Evolutionary conservation across 305 asterid genomes (phyloP).

Genomic region (Solanum hybrid): DNA sequence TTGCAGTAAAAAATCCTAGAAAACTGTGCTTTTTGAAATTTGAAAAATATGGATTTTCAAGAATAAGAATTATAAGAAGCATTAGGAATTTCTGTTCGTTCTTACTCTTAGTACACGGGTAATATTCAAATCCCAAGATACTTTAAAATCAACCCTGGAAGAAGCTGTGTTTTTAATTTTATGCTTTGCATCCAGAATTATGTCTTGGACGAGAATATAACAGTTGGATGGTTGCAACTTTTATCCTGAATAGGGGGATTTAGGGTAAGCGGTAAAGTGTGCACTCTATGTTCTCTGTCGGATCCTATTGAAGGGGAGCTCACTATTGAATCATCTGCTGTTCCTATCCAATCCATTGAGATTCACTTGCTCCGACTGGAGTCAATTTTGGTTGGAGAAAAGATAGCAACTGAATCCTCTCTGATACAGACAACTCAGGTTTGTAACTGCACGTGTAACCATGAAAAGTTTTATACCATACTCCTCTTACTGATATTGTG

Average conservation of each 20-base stretch:
- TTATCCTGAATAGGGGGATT: conserved; percentile 51
- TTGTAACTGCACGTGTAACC: conserved; percentile 18
- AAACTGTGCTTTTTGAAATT: neutral
- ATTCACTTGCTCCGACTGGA: conserved; percentile 69
- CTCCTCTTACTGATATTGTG: conserved; percentile 7
- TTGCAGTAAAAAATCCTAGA: neutral
- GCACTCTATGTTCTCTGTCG: conserved; percentile 58
- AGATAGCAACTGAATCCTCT: conserved; percentile 64
- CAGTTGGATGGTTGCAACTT: conserved; percentile 10
- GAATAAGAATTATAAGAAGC: neutral
- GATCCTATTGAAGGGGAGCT: conserved; percentile 72
- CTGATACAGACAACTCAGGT: conserved; percentile 84
- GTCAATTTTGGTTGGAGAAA: conserved; percentile 78
- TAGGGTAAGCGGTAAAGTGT: conserved; percentile 57
- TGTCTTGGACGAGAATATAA: neutral
- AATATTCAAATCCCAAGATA: neutral
- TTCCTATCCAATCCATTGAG: conserved; percentile 69
- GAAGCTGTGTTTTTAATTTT: neutral
- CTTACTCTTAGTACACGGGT: neutral
- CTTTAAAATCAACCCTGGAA: neutral
- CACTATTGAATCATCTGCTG: conserved; percentile 60
- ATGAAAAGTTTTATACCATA: neutral
- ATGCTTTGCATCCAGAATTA: neutral
- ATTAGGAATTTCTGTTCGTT: neutral
- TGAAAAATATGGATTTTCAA: neutral